Conservation (phyloP, 1,284 basidiomycete species). For the Leccinum cinnamomeum region DNA sequence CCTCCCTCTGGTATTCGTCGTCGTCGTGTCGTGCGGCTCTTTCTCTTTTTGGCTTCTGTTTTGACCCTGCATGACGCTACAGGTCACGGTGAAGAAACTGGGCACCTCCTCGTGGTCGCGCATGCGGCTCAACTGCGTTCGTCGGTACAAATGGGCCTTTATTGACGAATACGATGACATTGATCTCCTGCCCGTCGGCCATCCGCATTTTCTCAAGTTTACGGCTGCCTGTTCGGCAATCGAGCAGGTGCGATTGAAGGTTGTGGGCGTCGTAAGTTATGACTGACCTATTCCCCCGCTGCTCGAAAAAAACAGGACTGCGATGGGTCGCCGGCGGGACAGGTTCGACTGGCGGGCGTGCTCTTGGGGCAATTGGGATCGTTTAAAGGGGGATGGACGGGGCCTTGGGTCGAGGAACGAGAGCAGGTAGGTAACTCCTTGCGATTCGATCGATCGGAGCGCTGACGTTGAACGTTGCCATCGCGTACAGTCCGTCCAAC, state of each 20-base stretch:
- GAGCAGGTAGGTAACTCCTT: constrained; percentile 19
- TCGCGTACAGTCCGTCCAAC: constrained; percentile 30
- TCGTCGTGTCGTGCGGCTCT: background rate
- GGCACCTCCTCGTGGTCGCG: constrained; percentile 35
- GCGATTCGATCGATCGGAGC: background rate
- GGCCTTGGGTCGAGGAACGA: constrained; percentile 40
- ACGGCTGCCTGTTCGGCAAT: constrained; percentile 37
- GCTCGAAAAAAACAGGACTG: background rate
- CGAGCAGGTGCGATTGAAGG: constrained; percentile 32
- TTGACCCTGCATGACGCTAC: too few species aligned
- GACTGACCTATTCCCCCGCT: background rate
- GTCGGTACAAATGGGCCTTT: constrained; percentile 77
- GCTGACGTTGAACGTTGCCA: background rate
- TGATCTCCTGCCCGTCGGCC: constrained; percentile 40
- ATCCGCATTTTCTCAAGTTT: constrained; percentile 46
- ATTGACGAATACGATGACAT: constrained; percentile 51
- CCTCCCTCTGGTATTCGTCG: constrained; percentile 11
- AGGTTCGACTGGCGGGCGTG: constrained; percentile 41
- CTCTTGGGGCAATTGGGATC: constrained; percentile 38
- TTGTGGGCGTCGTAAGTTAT: background rate
- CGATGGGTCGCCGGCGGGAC: constrained; percentile 30
- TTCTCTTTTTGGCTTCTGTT: background rate
- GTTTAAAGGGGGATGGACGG: constrained; percentile 37
- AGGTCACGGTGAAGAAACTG: constrained; percentile 40
- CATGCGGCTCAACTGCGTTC: constrained; percentile 50